Evolutionary conservation across 345 rosid genomes (phyloP), one percentile per base, ranked within the genome.

Genomic region (Bruguiera sexangula): DNA sequence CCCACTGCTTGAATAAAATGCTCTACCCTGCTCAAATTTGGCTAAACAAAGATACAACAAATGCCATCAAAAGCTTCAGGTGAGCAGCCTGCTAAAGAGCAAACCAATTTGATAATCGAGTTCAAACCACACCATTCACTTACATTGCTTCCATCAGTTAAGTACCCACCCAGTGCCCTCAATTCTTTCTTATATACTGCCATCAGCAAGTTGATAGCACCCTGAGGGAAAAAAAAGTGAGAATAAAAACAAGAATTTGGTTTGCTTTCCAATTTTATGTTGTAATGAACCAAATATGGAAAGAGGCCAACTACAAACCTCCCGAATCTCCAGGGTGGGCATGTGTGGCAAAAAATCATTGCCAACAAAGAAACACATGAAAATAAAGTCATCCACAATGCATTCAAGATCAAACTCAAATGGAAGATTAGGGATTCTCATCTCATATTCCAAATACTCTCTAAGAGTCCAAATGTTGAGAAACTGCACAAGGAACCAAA

Each of bases 271-370:
- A 43, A 30, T 31, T 58, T 31, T 30, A 52, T 3, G 4, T 21
- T 27, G 27, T 21, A 29, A 48, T 57, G 8, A 39, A 65, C 21
- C 11, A 29, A 64, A n/a, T 11, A 56, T n/a, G 18, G 50, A n/a
- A 20, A 10, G 30, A 31, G 11, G 19, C 56, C 26, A 62, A 30
- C 39, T 24, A 76, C 94, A 69, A 75, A 95, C 99, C 99, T 95
- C 99, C 3, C 91, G 93, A 78, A 95, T 95, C 84, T 95, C 99
- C 69, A 95, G 67, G 0, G 99, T 92, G 16, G 99, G 99, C 99
- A 95, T 95, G 79, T 92, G 98, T 36, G 99, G 99, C 76, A 95
- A 77, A 71, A 95, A 95, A 83, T 95, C 99, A 77, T 95, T 95
- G 68, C 99, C 99, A 71, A 92, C 99, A 34, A 95, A 95, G 81